Conservation (phyloP, 345 rosid species). For the Eucalyptus albens region DNA sequence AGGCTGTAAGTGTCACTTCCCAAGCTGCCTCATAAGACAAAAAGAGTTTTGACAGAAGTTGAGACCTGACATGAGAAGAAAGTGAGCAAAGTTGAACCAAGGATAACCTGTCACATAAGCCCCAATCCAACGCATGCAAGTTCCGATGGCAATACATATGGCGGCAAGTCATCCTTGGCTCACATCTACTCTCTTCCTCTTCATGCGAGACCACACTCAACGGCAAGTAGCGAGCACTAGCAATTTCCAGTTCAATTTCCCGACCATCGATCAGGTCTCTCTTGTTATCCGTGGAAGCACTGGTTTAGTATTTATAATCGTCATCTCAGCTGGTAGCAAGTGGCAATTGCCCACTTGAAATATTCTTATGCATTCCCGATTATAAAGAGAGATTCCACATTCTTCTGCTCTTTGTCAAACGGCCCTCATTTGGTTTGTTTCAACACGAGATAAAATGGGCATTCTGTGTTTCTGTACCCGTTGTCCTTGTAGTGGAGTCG, state of each 20-base stretch:
- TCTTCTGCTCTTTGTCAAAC: neutral
- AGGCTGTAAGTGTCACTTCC: no score
- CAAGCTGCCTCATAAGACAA: neutral
- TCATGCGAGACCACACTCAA: neutral
- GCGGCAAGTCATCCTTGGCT: slow-evolving; percentile 43
- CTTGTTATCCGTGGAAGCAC: neutral
- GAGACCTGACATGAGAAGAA: neutral
- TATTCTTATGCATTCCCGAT: neutral
- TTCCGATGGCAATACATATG: neutral
- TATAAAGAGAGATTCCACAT: neutral
- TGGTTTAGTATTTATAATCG: neutral
- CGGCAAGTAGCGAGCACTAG: neutral
- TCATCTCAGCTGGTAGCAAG: neutral
- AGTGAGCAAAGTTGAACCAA: slow-evolving; percentile 2
- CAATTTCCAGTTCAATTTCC: neutral
- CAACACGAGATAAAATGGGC: neutral
- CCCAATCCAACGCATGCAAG: neutral
- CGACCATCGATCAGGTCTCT: neutral
- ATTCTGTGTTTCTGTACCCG: neutral
- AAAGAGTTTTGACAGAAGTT: neutral
- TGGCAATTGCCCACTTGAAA: neutral
- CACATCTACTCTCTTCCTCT: slow-evolving; percentile 8
- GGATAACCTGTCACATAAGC: neutral
- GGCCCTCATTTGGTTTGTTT: neutral
- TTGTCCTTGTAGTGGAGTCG: neutral